These are phyloP conservation scores for Citrus sinensis DNA, from an alignment of 345 rosid genomes.

Conservation along the genomic window DVS_A1.0 CM039165.1:35716501-35717000, in stretches of 20 bases:
- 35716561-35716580: not conserved
- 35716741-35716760: constrained; percentile 80
- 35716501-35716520: not conserved
- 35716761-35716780: constrained; percentile 44
- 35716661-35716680: not conserved
- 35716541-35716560: not conserved
- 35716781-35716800: constrained; percentile 52
- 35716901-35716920: constrained; percentile 76
- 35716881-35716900: constrained; percentile 72
- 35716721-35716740: constrained; percentile 48
- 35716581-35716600: not conserved
- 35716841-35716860: constrained; percentile 68
- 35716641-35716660: not conserved
- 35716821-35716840: constrained; percentile 54
- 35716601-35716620: not conserved
- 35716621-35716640: not conserved
- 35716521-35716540: not conserved
- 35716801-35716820: constrained; percentile 54
- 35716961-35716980: constrained; percentile 64
- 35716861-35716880: constrained; percentile 69
- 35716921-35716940: constrained; percentile 73
- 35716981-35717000: constrained; percentile 58
- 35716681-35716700: not conserved
- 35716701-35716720: not conserved
- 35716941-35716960: constrained; percentile 52